Evolutionary conservation across 208 protist genomes (phyloP), one percentile per base, ranked within the genome.

Genomic region (Wallacemonas sp.): DNA sequence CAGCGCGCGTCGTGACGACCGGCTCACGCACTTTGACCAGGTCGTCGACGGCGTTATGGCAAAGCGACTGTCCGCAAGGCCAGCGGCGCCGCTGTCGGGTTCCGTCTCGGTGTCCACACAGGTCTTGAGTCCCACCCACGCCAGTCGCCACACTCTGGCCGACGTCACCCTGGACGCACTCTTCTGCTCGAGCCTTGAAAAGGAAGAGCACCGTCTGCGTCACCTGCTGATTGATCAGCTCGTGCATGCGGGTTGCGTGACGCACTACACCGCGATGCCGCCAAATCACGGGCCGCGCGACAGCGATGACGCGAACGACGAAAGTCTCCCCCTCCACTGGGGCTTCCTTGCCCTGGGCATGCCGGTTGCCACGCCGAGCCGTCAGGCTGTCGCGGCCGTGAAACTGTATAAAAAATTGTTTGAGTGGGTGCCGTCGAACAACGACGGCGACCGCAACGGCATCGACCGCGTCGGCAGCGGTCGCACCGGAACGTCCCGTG

Each of bases 31-130:
- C 14, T 58, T 58, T 58, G 52, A 39, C 4, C 52, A 58, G 32
- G 52, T 58, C 4, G 52, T 58, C n/a, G 52, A 58, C 23, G 52
- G 52, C 38, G 52, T 58, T 6, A 5, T 58, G 29, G 52, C 52
- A 2, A 16, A 17, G 32, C 26, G 26, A 21, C 52, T 9, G 16
- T 58, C 52, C n/a, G 17, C 30, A 23, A 5, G 26, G n/a, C 4
- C 52, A 2, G 34, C 52, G 6, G 12, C 52, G 17, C 8, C 30
- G 5, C 12, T 11, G 29, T 0, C 32, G 30, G 1, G n/a, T 3
- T 58, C 52, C n/a, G 29, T 43, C 17, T 58, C 52, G 2, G 9
- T 24, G n/a, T 12, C 52, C 52, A 39, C 29, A 21, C 52, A 33
- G 0, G 16, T 29, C 6, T 29, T 58, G 30, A 39, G 29, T 5